Conservation (phyloP, 1,284 basidiomycete genomes). For the Apiotrichum veenhuisii region DNA sequence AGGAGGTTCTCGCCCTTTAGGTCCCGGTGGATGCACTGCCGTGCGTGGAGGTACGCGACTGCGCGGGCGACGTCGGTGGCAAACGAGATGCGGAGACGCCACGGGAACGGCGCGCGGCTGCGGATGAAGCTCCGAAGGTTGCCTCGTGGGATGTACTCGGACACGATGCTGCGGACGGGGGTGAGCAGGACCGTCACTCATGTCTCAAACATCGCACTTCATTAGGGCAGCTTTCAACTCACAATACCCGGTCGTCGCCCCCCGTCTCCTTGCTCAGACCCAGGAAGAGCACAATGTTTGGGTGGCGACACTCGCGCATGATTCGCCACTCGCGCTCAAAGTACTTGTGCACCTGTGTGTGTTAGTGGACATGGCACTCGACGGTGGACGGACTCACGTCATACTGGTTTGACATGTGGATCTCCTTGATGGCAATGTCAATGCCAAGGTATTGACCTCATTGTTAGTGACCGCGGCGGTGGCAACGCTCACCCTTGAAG, state of each 20-base stretch:
- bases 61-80: constrained; percentile 90
- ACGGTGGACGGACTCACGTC: constrained; percentile 55
- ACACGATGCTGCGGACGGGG: constrained; percentile 59
- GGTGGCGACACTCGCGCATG: constrained; percentile 84
- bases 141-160: constrained; percentile 68
- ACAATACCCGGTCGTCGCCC: constrained; percentile 71
- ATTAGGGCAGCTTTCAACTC: too few relatives aligned
- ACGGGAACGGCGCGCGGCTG: constrained; percentile 68
- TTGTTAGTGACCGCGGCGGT: not conserved
- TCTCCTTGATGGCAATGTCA: constrained; percentile 94
- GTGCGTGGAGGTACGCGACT: constrained; percentile 92
- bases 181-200: too few relatives aligned
- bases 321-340: constrained; percentile 96
- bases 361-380: not conserved
- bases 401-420: constrained; percentile 80
- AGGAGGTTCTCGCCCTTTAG: constrained; percentile 97
- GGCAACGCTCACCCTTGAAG: constrained; percentile 63
- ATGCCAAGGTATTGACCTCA: constrained; percentile 85
- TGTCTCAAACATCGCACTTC: too few relatives aligned
- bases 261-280: constrained; percentile 83
- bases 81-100: constrained; percentile 86
- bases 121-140: constrained; percentile 86
- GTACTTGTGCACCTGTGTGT: constrained; percentile 73
- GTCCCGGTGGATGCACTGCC: constrained; percentile 65
- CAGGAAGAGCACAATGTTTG: constrained; percentile 90